Conservation (phyloP, 176 grass and related monocot genomes). For the Oryza glumipatula region DNA sequence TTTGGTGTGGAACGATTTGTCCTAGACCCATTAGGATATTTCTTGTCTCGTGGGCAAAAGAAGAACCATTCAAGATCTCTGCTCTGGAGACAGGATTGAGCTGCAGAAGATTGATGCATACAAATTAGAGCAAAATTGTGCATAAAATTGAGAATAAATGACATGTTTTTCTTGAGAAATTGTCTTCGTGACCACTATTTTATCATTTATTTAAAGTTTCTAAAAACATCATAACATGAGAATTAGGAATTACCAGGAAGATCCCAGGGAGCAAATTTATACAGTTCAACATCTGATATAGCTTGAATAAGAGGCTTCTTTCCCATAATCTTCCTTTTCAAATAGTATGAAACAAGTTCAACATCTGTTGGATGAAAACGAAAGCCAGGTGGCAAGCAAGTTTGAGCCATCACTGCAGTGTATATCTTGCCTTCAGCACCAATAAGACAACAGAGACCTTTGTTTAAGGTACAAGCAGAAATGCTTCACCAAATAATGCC, state of each 20-base stretch:
- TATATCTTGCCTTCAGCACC: constrained; percentile 32
- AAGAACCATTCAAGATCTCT: constrained; percentile 96
- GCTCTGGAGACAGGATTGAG: constrained; percentile 64
- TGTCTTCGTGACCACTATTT: neutral
- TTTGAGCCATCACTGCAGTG: constrained; percentile 61
- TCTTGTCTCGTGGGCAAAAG: constrained; percentile 82
- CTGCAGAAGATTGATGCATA: constrained; percentile 35
- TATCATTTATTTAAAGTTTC: neutral
- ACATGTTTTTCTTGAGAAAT: neutral
- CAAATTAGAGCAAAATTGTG: neutral
- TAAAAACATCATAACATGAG: neutral
- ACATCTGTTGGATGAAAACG: constrained; percentile 95
- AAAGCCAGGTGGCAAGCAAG: constrained; percentile 75
- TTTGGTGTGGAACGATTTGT: constrained; percentile 80
- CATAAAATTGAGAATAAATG: neutral
- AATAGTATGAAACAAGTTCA: constrained; percentile 84
- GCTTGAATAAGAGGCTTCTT: constrained; percentile 69
- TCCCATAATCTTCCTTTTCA: constrained; percentile 90
- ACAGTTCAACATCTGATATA: constrained; percentile 77
- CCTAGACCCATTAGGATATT: constrained; percentile 79
- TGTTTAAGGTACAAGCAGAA: constrained; percentile 31
- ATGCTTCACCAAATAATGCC: constrained; percentile 15
- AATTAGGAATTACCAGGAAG: constrained; percentile 77
- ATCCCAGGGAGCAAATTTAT: constrained; percentile 96
- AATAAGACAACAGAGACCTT: constrained; percentile 11